These are phyloP conservation scores for Salvia rosmarinus DNA, from an alignment of 257 asterid species.

Conservation along the genomic window DNA sequence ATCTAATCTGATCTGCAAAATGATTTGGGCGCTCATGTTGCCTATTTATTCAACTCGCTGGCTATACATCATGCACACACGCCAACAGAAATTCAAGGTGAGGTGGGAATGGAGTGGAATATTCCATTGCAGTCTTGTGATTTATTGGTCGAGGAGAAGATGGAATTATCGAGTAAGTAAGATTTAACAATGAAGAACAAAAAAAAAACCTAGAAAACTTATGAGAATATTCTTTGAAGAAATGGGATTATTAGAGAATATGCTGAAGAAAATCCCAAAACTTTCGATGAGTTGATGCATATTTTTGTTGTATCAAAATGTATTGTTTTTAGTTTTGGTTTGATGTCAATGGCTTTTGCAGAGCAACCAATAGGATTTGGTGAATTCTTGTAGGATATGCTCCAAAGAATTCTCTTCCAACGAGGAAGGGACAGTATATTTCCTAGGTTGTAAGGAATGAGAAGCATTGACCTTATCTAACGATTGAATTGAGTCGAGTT, in stretches of 20 bases:
- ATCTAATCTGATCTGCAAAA: slow-evolving; percentile 28
- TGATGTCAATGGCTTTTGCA: neutral
- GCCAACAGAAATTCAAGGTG: neutral
- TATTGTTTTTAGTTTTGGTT: neutral
- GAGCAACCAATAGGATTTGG: neutral
- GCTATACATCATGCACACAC: too few species aligned
- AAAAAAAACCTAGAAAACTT: slow-evolving; percentile 15
- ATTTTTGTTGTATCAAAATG: neutral
- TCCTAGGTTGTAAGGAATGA: too few species aligned
- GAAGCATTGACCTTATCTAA: too few species aligned
- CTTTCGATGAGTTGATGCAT: too few species aligned
- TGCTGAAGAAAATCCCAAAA: neutral
- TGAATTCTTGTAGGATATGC: neutral
- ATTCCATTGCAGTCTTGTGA: slow-evolving; percentile 11
- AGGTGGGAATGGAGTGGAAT: slow-evolving; percentile 21
- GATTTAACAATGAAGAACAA: slow-evolving; percentile 19
- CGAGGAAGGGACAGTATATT: too few species aligned
- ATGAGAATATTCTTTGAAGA: slow-evolving; percentile 31
- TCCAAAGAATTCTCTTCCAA: neutral
- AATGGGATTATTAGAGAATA: slow-evolving; percentile 10
- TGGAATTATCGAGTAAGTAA: neutral
- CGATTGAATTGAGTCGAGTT: too few species aligned
- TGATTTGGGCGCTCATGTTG: neutral
- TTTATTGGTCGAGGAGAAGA: slow-evolving; percentile 21
- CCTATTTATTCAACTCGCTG: neutral